A percentile compares a stretch with the other conserved stretches of the same genome.
phyloP scores from a whole-genome alignment of 257 asterid genomes.

The Euphrasia confusa region DNA sequence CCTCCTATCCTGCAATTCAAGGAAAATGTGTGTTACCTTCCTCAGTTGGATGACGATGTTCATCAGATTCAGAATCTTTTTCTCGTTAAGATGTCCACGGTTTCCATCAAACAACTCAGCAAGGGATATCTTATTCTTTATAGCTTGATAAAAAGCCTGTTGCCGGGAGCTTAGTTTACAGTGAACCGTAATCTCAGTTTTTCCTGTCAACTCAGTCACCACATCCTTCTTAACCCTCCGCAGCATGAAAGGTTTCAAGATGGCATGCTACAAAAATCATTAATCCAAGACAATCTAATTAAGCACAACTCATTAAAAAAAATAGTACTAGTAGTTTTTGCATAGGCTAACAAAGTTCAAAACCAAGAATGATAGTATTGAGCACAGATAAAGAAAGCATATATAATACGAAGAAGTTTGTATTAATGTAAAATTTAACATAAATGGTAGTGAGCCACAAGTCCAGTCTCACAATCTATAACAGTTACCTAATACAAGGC shows the following conservation, averaged over 20 bases:
- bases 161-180: constrained; percentile 92
- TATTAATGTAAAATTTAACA: not conserved
- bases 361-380: constrained; percentile 8
- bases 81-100: constrained; percentile 96
- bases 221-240: constrained; percentile 97
- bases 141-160: constrained; percentile 95
- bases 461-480: not conserved
- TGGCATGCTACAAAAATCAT: constrained; percentile 67
- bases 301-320: constrained; percentile 7
- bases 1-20: not conserved
- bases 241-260: constrained; percentile 95
- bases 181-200: constrained; percentile 84
- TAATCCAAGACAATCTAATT: constrained; percentile 7
- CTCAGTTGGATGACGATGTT: constrained; percentile 97
- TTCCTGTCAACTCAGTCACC: constrained; percentile 84
- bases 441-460: constrained; percentile 3
- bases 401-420: not conserved
- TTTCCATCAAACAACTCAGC: constrained; percentile 87
- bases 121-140: constrained; percentile 94
- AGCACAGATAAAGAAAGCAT: not conserved
- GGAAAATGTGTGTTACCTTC: constrained; percentile 51
- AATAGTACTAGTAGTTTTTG: constrained; percentile 10
- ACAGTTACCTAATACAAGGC: constrained; percentile 10
- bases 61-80: constrained; percentile 87
- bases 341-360: constrained; percentile 8